phyloP scores from a whole-genome alignment of 495 filamentous ascomycete species.

The Amorphotheca resinae region DNA sequence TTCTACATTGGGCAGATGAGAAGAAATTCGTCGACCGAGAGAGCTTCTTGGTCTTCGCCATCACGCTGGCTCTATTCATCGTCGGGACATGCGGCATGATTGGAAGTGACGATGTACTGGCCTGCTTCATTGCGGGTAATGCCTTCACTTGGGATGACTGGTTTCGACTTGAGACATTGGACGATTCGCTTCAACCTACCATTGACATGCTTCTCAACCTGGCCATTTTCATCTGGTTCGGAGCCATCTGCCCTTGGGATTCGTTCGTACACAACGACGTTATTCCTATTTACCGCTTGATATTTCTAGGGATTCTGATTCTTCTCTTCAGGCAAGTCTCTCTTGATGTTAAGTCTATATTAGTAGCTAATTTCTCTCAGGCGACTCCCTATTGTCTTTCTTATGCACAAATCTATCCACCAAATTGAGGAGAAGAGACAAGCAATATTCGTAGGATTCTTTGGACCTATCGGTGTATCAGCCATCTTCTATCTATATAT shows the following conservation, averaged over 20 bases:
- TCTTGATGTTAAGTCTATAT: conserved; percentile 15
- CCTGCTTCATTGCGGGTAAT: conserved; percentile 90
- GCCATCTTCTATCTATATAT: conserved; percentile 85
- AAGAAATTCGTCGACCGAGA: conserved; percentile 77
- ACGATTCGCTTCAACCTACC: conserved; percentile 83
- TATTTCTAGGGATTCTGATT: conserved; percentile 70
- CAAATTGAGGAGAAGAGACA: conserved; percentile 66
- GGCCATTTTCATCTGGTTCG: conserved; percentile 83
- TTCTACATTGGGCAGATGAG: conserved; percentile 75
- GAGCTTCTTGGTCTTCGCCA: conserved; percentile 82
- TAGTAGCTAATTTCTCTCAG: conserved; percentile 27
- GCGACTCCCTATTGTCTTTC: conserved; percentile 64
- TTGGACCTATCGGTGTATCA: conserved; percentile 88
- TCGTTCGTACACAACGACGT: conserved; percentile 53
- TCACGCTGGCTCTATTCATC: conserved; percentile 72
- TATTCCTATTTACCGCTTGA: conserved; percentile 64
- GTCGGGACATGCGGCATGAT: conserved; percentile 80
- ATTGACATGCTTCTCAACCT: conserved; percentile 75
- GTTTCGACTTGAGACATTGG: conserved; percentile 79
- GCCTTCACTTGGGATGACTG: conserved; percentile 86
- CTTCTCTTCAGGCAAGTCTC: conserved; percentile 43
- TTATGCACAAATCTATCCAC: conserved; percentile 60
- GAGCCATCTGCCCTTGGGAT: conserved; percentile 75
- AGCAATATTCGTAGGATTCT: conserved; percentile 80
- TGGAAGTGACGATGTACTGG: conserved; percentile 83